Evolutionary conservation across 2,329 filamentous ascomycete genomes (phyloP).

Genomic region (Chaetomium olivaceum): DNA sequence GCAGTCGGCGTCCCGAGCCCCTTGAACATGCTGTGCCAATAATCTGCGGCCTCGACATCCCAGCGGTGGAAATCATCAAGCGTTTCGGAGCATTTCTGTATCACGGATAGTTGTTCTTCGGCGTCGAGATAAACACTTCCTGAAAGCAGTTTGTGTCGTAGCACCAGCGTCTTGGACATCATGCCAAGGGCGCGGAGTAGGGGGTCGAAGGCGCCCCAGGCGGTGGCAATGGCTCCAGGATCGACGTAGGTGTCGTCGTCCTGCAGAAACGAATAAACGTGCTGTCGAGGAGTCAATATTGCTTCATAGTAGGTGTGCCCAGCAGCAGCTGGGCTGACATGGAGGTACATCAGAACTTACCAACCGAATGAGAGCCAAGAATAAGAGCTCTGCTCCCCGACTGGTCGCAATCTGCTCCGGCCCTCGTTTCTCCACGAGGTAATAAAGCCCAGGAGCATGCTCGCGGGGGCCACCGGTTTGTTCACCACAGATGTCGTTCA

Average conservation of each 20-base stretch:
- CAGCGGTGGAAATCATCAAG: conserved; percentile 37
- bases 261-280: conserved; percentile 39
- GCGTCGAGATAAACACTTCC: not conserved
- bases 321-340: not conserved
- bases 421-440: conserved; percentile 38
- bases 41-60: conserved; percentile 37
- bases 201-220: conserved; percentile 37
- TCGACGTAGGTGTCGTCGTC: conserved; percentile 38
- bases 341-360: conserved; percentile 28
- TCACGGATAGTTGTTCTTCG: conserved; percentile 1
- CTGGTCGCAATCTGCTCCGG: conserved; percentile 37
- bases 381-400: conserved; percentile 37
- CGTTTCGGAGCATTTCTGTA: conserved; percentile 33
- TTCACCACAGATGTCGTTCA: conserved; percentile 37
- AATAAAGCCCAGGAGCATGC: conserved; percentile 40
- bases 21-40: conserved; percentile 38
- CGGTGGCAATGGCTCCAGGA: conserved; percentile 35
- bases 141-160: conserved; percentile 21
- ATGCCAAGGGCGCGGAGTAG: conserved; percentile 36
- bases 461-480: conserved; percentile 35
- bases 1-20: conserved; percentile 34
- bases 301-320: not conserved
- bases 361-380: conserved; percentile 36
- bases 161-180: conserved; percentile 36
- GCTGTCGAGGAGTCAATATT: conserved; percentile 26